These are phyloP conservation scores for Fusarium circinatum DNA, from an alignment of 2,329 filamentous ascomycete species.

Conservation along the genomic window DNA sequence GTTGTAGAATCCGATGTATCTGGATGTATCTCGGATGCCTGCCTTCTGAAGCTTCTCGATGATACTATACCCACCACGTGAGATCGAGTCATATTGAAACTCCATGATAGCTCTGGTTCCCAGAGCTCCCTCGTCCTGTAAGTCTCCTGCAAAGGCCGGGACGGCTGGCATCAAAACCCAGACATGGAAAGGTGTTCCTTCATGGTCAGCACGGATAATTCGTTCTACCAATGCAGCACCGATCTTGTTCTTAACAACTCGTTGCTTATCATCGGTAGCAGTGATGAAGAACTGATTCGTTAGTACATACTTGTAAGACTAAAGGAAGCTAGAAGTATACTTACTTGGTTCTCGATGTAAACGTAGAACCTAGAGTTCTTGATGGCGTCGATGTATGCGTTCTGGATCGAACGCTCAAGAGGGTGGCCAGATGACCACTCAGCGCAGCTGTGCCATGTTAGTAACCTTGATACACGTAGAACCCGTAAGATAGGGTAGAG, in stretches of 20 bases:
- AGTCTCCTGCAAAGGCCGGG: constrained; percentile 83
- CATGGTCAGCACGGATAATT: constrained; percentile 74
- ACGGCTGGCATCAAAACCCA: constrained; percentile 83
- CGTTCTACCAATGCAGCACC: constrained; percentile 82
- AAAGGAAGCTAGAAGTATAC: neutral
- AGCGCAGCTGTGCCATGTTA: constrained; percentile 52
- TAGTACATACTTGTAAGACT: neutral
- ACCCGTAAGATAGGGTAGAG: neutral
- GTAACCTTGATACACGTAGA: neutral
- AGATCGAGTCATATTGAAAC: constrained; percentile 85
- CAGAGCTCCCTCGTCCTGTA: constrained; percentile 76
- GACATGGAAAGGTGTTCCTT: constrained; percentile 75
- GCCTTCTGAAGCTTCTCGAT: constrained; percentile 76
- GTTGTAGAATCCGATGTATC: constrained; percentile 88
- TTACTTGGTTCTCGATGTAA: constrained; percentile 80
- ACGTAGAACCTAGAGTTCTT: constrained; percentile 75
- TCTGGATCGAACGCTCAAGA: constrained; percentile 81
- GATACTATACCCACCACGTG: constrained; percentile 79
- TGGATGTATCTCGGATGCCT: constrained; percentile 73
- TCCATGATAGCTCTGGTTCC: constrained; percentile 89
- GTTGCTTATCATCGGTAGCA: constrained; percentile 75
- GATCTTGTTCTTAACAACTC: constrained; percentile 80
- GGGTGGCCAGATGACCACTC: constrained; percentile 63
- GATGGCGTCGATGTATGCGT: constrained; percentile 82
- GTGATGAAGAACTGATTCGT: constrained; percentile 79